Percentiles rank a stretch among this genome's conserved stretches.
Conservation (phyloP, 441 rosid species). For the Pelargonium myrrhifolium region DNA sequence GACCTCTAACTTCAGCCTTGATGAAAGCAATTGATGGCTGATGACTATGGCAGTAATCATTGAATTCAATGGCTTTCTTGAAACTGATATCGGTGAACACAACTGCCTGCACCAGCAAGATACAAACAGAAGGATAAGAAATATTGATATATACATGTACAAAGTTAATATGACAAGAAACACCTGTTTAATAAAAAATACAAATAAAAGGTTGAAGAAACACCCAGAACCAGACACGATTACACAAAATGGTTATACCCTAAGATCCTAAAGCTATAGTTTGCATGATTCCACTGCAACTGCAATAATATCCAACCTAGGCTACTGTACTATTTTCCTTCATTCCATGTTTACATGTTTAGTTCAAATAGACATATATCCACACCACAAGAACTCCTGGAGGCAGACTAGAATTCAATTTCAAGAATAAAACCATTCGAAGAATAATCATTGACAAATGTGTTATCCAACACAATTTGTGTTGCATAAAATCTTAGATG, state of each 20-base stretch:
- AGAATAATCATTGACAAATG: not conserved
- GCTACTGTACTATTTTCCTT: not conserved
- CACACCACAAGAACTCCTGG: not conserved
- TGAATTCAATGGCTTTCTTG: conserved; percentile 58
- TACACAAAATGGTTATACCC: not conserved
- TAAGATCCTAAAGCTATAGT: not conserved
- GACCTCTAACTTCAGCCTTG: conserved; percentile 79
- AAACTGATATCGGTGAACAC: conserved; percentile 64
- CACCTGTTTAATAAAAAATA: not conserved
- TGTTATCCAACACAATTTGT: not conserved
- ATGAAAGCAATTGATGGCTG: conserved; percentile 76
- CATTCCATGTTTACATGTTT: not conserved
- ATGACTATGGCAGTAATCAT: conserved; percentile 69
- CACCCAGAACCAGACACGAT: not conserved
- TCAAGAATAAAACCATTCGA: not conserved
- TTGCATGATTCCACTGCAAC: not conserved
- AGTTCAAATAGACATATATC: not conserved
- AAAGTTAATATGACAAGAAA: not conserved
- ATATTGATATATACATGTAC: conserved; percentile 10
- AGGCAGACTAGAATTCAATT: not conserved
- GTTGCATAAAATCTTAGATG: not conserved
- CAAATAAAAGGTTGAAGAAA: not conserved
- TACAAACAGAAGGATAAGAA: conserved; percentile 10
- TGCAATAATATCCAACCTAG: not conserved
- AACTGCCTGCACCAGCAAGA: conserved; percentile 54